phyloP scores from a whole-genome alignment of 106 monocot genomes.

The Alisma plantagoaquatica region DNA sequence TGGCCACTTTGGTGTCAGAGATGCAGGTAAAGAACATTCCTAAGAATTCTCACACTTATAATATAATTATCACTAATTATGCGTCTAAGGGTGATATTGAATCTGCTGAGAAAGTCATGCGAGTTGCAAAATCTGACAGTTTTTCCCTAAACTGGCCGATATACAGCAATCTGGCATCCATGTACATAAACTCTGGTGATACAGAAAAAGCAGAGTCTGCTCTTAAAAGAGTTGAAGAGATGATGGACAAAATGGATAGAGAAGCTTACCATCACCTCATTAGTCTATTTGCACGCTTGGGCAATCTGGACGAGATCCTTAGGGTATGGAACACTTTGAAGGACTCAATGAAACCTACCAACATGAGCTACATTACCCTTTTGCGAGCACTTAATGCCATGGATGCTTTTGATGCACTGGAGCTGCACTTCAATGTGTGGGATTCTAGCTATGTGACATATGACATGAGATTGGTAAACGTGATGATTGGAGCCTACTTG shows the following conservation, averaged over 20 bases:
- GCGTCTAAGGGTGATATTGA: slow-evolving; percentile 27
- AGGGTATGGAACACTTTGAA: slow-evolving; percentile 55
- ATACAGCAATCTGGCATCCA: slow-evolving; percentile 45
- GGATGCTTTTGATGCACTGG: slow-evolving; percentile 32
- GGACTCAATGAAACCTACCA: slow-evolving; percentile 29
- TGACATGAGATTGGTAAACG: slow-evolving; percentile 37
- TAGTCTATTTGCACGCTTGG: slow-evolving; percentile 37
- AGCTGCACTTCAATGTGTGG: slow-evolving; percentile 49
- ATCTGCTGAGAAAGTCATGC: slow-evolving; percentile 29
- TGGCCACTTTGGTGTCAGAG: slow-evolving; percentile 18
- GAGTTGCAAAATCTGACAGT: slow-evolving; percentile 31
- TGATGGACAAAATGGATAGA: slow-evolving; percentile 31
- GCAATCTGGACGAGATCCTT: slow-evolving; percentile 39
- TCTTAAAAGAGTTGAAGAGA: slow-evolving; percentile 43
- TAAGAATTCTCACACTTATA: slow-evolving; percentile 40
- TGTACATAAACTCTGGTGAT: slow-evolving; percentile 35
- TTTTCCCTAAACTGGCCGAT: slow-evolving; percentile 30
- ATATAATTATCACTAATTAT: slow-evolving; percentile 40
- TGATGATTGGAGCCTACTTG: slow-evolving; percentile 43
- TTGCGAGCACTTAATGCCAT: slow-evolving; percentile 39
- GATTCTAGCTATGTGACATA: slow-evolving; percentile 8
- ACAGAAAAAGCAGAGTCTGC: slow-evolving; percentile 35
- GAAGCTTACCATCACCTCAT: slow-evolving; percentile 40
- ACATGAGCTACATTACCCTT: slow-evolving; percentile 36
- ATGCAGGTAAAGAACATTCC: slow-evolving; percentile 28